A percentile compares a stretch with the other conserved stretches of the same genome.
Conservation (phyloP, 140 eudicot genomes). For the Stevia rebaudiana region DNA sequence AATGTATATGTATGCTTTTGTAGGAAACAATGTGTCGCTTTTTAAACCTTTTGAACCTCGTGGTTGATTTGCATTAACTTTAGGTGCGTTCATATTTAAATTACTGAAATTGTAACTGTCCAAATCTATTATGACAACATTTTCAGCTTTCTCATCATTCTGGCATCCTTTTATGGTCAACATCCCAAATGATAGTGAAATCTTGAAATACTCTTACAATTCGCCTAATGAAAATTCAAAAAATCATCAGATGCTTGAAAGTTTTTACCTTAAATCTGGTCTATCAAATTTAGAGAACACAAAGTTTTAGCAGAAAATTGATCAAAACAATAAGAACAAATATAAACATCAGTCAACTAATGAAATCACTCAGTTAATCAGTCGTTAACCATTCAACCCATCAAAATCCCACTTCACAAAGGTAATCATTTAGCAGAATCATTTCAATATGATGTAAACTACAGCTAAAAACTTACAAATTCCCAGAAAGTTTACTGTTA, state of each 20-base stretch:
- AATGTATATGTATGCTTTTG: conserved; percentile 46
- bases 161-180: conserved; percentile 30
- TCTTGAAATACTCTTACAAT: not conserved
- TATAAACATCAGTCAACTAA: not conserved
- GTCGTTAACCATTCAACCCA: no score
- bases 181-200: not conserved
- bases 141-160: conserved; percentile 27
- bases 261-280: not conserved
- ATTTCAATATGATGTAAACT: not conserved
- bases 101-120: conserved; percentile 43
- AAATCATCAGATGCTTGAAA: not conserved
- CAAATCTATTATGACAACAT: conserved; percentile 50
- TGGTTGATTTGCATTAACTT: conserved; percentile 19
- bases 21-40: conserved; percentile 28
- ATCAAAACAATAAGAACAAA: not conserved
- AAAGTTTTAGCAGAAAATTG: not conserved
- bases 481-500: not conserved
- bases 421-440: not conserved
- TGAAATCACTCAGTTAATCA: no score
- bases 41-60: conserved; percentile 23
- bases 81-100: conserved; percentile 41
- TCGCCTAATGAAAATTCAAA: not conserved
- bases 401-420: not conserved
- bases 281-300: not conserved
- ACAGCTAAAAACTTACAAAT: not conserved